Evolutionary conservation across 208 protist species (phyloP).

Genomic region (Crithidia acanthocephali): DNA sequence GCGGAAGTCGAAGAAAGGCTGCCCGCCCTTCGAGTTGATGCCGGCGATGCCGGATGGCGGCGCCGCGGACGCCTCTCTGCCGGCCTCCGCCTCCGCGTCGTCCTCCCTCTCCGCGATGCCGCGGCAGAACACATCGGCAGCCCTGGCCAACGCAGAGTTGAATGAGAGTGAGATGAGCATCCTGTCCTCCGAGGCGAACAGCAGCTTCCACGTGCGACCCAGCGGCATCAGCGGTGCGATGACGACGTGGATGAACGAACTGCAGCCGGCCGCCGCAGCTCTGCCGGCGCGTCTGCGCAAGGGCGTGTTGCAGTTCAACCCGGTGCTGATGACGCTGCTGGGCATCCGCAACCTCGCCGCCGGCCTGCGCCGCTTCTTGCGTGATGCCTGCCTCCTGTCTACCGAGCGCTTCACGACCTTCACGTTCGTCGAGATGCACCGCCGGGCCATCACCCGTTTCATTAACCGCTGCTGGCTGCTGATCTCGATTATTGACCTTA

Average conservation of each 20-base stretch:
- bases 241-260: constrained; percentile 29
- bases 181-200: constrained; percentile 24
- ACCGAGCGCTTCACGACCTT: constrained; percentile 68
- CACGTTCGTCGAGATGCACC: constrained; percentile 58
- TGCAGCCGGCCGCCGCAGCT: constrained; percentile 59
- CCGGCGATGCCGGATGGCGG: neutral
- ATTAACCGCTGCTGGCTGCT: constrained; percentile 79
- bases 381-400: constrained; percentile 72
- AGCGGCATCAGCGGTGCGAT: constrained; percentile 1
- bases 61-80: neutral
- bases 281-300: constrained; percentile 57
- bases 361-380: constrained; percentile 69
- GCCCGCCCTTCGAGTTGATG: neutral
- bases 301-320: constrained; percentile 57
- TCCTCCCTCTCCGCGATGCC: constrained; percentile 2
- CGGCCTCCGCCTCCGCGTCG: neutral
- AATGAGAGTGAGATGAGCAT: constrained; percentile 35
- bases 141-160: neutral
- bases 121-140: neutral
- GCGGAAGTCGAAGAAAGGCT: constrained; percentile 1
- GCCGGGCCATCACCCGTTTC: constrained; percentile 46
- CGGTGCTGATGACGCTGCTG: constrained; percentile 69
- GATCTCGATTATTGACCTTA: constrained; percentile 69
- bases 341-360: constrained; percentile 73
- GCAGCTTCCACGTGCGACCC: constrained; percentile 27